Conservation (phyloP, 768 basidiomycete genomes). For the Rhizopogon roseolus region DNA sequence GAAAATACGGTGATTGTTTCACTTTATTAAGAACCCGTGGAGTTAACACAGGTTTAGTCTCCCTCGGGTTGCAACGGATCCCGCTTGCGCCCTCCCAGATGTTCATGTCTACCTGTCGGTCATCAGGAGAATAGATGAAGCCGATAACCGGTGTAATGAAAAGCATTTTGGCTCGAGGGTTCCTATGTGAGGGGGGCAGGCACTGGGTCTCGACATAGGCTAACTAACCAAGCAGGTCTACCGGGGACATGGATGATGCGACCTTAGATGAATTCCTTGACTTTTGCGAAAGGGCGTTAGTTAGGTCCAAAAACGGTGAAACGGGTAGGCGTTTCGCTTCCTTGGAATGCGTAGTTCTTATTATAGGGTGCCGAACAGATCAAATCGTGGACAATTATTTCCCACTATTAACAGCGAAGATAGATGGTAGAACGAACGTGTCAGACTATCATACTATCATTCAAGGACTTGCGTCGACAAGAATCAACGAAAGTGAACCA, state of each 20-base stretch:
- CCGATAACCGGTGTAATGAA: conserved; percentile 24
- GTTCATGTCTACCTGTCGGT: conserved; percentile 42
- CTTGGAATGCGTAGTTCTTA: background rate
- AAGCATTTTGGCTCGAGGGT: conserved; percentile 39
- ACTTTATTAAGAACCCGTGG: conserved; percentile 1
- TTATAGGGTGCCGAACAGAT: conserved; percentile 10
- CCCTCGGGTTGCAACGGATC: conserved; percentile 46
- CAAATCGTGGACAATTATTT: conserved; percentile 38
- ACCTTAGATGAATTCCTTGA: conserved; percentile 60
- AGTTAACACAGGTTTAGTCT: conserved; percentile 29
- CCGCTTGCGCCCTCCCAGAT: conserved; percentile 54
- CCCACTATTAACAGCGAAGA: conserved; percentile 23
- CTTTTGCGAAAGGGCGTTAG: conserved; percentile 57
- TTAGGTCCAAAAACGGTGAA: conserved; percentile 26
- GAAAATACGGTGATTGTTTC: conserved; percentile 41
- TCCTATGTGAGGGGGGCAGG: conserved; percentile 39
- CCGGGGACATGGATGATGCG: conserved; percentile 44
- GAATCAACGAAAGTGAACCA: background rate
- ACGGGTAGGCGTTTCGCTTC: conserved; percentile 15
- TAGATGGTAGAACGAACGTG: background rate
- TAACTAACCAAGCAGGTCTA: conserved; percentile 35
- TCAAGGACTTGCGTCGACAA: conserved; percentile 8
- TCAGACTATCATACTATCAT: background rate
- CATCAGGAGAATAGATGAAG: conserved; percentile 34
- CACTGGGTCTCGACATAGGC: conserved; percentile 2